Conservation (phyloP, 106 monocot genomes). For the Dendrobium officinale region DNA sequence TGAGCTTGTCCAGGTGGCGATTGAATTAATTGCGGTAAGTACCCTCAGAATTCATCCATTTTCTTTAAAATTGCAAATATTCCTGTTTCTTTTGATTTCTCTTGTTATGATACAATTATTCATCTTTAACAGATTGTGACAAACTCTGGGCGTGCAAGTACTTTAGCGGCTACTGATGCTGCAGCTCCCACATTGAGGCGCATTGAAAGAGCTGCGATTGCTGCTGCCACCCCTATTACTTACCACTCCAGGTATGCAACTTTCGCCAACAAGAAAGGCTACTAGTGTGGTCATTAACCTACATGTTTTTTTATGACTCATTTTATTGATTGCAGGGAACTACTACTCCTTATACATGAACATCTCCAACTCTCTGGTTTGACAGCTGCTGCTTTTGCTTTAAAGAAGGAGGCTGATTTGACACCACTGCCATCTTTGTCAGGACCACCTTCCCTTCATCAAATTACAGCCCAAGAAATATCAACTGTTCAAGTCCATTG, state of each 20-base stretch:
- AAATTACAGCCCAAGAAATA: slow-evolving; percentile 37
- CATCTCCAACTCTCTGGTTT: slow-evolving; percentile 86
- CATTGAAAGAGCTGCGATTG: slow-evolving; percentile 96
- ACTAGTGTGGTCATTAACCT: not conserved
- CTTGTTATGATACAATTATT: not conserved
- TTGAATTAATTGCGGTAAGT: slow-evolving; percentile 90
- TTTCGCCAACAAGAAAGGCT: not conserved
- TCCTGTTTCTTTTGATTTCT: not conserved
- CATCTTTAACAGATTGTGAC: slow-evolving; percentile 62
- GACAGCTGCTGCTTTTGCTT: slow-evolving; percentile 49
- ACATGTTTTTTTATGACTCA: slow-evolving; percentile 1
- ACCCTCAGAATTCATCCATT: not conserved
- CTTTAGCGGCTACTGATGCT: slow-evolving; percentile 94
- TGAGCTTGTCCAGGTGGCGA: slow-evolving; percentile 87
- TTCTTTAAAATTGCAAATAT: not conserved
- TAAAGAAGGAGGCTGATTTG: slow-evolving; percentile 83
- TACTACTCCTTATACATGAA: slow-evolving; percentile 86
- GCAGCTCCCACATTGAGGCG: slow-evolving; percentile 96
- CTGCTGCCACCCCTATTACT: slow-evolving; percentile 94
- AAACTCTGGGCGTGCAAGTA: slow-evolving; percentile 91
- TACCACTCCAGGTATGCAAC: slow-evolving; percentile 71
- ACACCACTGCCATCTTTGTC: slow-evolving; percentile 44
- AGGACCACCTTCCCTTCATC: slow-evolving; percentile 42
- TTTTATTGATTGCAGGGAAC: slow-evolving; percentile 48
- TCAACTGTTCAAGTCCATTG: slow-evolving; percentile 38